Evolutionary conservation across 2,329 filamentous ascomycete species (phyloP), one percentile per base, ranked within the genome.

Genomic region (Claviceps spartinae): DNA sequence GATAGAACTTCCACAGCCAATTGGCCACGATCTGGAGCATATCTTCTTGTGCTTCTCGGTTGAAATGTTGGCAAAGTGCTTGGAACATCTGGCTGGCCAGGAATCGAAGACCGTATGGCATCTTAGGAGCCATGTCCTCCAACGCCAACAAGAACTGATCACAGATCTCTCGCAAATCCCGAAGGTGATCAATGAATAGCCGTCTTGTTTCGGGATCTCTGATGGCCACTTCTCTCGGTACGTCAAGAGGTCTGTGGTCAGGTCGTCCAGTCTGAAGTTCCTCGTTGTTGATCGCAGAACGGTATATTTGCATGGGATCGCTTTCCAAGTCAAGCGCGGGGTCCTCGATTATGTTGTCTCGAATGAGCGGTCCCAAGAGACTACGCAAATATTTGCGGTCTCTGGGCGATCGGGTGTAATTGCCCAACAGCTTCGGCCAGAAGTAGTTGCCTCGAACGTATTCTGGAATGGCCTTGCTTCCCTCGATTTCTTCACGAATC

Each of bases 281-380:
- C 67, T 97, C 91, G 61, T 98, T 95, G 71, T 94, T 97, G 70
- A 98, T 94, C 14, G 88, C 84, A 5, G 89, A 93, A 43, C 87
- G 82, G 69, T 98, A 97, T 53, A 98, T 98, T 60, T 97, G 91
- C 74, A 97, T 85, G 0, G 93, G 93, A 63, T 98, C 93, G 65
- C 91, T 96, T 68, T 98, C 93, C 26, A 98, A 75, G 64, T 98
- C 91, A 37, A 98, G 74, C 5, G 84, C 85, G 13, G 89, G 83
- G 59, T 96, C 93, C 51, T 95, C 93, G 51, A 97, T 83, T 61
- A 98, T 89, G 63, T 93, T 91, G 63, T 95, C 87, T 56, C 86
- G 85, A 59, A 98, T 85, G 47, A 98, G 69, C 1, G 87, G 83
- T 0, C 89, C 88, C 4, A 97, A 73, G 1, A 96, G 74, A 58